Evolutionary conservation across 2,329 filamentous ascomycete genomes (phyloP).

Genomic region (Talaromyces sp.): DNA sequence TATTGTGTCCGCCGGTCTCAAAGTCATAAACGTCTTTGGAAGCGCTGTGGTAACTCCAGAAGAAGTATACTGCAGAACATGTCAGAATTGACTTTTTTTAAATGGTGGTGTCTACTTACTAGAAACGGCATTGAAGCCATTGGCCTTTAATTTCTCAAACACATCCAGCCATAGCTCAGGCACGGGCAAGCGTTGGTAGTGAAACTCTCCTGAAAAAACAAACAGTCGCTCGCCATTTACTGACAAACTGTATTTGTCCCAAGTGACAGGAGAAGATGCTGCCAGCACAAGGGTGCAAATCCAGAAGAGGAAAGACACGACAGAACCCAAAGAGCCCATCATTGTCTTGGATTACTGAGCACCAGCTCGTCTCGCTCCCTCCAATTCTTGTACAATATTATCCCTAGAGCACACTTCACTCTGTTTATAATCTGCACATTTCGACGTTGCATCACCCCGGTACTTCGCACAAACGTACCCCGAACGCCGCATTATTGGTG

Average conservation of each 20-base stretch:
- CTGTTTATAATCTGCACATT: neutral
- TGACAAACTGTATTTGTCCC: constrained; percentile 49
- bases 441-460: neutral
- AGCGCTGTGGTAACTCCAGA: constrained; percentile 28
- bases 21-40: constrained; percentile 47
- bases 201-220: constrained; percentile 49
- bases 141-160: constrained; percentile 51
- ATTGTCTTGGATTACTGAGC: neutral
- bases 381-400: neutral
- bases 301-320: neutral
- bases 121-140: constrained; percentile 48
- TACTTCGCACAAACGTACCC: neutral
- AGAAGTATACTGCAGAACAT: constrained; percentile 20
- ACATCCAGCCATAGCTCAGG: constrained; percentile 53
- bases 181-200: constrained; percentile 50
- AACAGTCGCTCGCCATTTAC: constrained; percentile 47
- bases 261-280: constrained; percentile 36
- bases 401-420: neutral
- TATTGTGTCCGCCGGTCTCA: constrained; percentile 45
- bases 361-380: neutral
- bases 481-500: constrained; percentile 16
- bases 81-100: neutral
- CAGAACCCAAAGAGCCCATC: constrained; percentile 1
- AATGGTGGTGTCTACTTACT: neutral
- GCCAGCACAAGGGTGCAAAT: neutral